phyloP scores from a whole-genome alignment of 2,329 filamentous ascomycete genomes.

The Cercospora zeina region DNA sequence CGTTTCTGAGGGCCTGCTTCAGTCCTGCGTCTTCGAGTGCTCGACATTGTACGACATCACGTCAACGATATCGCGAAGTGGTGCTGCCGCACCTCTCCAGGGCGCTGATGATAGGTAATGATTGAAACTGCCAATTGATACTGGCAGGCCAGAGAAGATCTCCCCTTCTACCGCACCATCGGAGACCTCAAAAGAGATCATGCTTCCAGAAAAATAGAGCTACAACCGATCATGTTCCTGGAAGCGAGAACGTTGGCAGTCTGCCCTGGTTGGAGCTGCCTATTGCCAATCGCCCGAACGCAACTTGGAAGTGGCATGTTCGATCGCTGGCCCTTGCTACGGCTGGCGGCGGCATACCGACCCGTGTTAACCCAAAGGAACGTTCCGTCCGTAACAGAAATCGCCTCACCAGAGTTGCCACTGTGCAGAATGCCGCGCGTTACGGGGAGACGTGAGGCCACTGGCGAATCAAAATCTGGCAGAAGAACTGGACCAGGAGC shows the following conservation, averaged over 20 bases:
- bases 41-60: conserved; percentile 1
- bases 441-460: background rate
- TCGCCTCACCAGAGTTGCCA: background rate
- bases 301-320: background rate
- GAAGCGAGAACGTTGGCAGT: background rate
- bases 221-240: background rate
- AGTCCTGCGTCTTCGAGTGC: conserved; percentile 16
- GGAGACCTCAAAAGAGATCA: background rate
- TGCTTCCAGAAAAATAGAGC: background rate
- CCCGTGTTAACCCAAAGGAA: background rate
- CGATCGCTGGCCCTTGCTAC: background rate
- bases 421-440: background rate
- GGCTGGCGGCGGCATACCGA: background rate
- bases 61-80: conserved; percentile 2
- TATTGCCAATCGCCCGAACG: too few species aligned
- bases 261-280: background rate
- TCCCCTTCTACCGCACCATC: background rate
- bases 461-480: background rate
- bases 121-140: background rate
- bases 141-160: background rate
- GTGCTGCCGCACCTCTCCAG: background rate
- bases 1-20: conserved; percentile 23
- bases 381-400: background rate
- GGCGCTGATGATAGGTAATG: background rate
- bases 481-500: background rate